Percentiles rank a stretch among this genome's conserved stretches.
phyloP scores from a whole-genome alignment of 371 early-diverging fungal species.

The Mucor sp. region DNA sequence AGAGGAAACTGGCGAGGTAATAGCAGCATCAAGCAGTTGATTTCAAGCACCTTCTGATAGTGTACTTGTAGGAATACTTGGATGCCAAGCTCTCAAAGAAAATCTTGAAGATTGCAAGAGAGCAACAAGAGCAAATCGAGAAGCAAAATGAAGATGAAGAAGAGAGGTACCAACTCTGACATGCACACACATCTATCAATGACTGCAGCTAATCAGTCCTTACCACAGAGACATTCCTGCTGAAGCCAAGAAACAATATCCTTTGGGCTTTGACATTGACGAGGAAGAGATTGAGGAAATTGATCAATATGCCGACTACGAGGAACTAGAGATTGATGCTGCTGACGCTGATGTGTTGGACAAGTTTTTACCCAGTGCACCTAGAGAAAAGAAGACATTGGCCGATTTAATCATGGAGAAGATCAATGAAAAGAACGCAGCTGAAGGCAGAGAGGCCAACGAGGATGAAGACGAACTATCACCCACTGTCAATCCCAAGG shows the following conservation, averaged over 20 bases:
- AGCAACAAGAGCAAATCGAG: slow-evolving; percentile 91
- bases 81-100: slow-evolving; percentile 89
- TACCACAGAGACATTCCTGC: slow-evolving; percentile 3
- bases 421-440: slow-evolving; percentile 76
- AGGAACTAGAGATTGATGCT: slow-evolving; percentile 71
- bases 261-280: slow-evolving; percentile 47
- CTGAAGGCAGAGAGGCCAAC: slow-evolving; percentile 33
- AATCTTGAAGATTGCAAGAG: slow-evolving; percentile 82
- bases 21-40: no score
- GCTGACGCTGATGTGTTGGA: slow-evolving; percentile 78
- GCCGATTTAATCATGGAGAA: slow-evolving; percentile 96
- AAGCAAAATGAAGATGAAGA: slow-evolving; percentile 33
- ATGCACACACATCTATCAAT: not conserved
- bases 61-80: slow-evolving; percentile 61
- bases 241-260: slow-evolving; percentile 20
- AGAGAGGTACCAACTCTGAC: slow-evolving; percentile 21
- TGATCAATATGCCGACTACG: slow-evolving; percentile 57
- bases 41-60: no score
- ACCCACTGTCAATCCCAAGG: slow-evolving; percentile 80
- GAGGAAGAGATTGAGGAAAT: slow-evolving; percentile 60
- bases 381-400: slow-evolving; percentile 80
- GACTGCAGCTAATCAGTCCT: not conserved
- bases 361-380: slow-evolving; percentile 87
- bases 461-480: slow-evolving; percentile 48
- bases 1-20: slow-evolving; percentile 45